Evolutionary conservation across 1,139 yeast species (phyloP).

Genomic region (Debaryomyces sp.): DNA sequence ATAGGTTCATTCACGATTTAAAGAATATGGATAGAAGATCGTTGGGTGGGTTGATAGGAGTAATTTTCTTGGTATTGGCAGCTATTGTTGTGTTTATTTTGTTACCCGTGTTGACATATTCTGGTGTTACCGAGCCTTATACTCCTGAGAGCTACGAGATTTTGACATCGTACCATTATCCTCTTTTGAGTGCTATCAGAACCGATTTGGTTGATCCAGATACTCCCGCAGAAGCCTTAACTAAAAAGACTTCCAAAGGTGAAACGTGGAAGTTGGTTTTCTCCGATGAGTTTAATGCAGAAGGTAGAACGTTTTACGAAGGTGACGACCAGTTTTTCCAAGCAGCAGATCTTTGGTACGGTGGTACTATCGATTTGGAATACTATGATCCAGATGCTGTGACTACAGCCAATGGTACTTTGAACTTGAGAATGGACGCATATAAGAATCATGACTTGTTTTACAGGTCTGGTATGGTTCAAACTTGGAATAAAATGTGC

Average conservation of each 20-base stretch:
- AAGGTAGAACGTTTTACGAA: constrained; percentile 79
- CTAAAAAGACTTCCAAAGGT: constrained; percentile 53
- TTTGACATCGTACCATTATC: constrained; percentile 61
- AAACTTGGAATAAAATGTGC: constrained; percentile 82
- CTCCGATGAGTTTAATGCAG: constrained; percentile 81
- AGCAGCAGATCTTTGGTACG: constrained; percentile 76
- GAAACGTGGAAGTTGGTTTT: constrained; percentile 70
- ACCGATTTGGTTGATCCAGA: constrained; percentile 72
- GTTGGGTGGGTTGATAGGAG: constrained; percentile 60
- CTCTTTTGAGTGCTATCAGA: constrained; percentile 62
- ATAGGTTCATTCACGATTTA: constrained; percentile 60
- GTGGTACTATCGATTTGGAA: constrained; percentile 79
- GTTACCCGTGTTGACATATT: constrained; percentile 72
- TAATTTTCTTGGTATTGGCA: constrained; percentile 58
- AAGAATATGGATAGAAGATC: constrained; percentile 62
- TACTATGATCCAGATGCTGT: constrained; percentile 90
- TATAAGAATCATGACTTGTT: constrained; percentile 68
- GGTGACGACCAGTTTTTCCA: constrained; percentile 87
- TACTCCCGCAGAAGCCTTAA: constrained; percentile 62
- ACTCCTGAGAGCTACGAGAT: constrained; percentile 40
- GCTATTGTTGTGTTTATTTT: constrained; percentile 67
- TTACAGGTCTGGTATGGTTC: constrained; percentile 85
- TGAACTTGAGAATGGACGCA: constrained; percentile 72
- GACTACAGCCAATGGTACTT: constrained; percentile 66
- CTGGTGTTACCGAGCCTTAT: constrained; percentile 55